Evolutionary conservation across 345 rosid species (phyloP).

Genomic region (Sonneratia alba): DNA sequence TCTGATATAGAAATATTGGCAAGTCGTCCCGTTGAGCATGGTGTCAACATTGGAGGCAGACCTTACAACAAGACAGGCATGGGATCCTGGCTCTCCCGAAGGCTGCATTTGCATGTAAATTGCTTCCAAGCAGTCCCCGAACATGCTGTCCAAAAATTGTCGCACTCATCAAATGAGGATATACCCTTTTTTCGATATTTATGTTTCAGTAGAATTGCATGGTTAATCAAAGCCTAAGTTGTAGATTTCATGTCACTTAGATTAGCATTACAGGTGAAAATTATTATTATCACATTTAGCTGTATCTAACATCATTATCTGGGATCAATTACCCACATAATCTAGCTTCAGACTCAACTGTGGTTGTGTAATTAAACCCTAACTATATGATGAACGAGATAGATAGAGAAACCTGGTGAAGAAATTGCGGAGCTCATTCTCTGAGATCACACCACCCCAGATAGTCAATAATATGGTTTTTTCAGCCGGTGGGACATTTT

Average conservation of each 20-base stretch:
- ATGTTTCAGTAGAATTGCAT: too few relatives aligned
- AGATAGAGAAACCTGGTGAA: constrained; percentile 32
- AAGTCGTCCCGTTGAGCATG: constrained; percentile 24
- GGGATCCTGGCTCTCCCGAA: constrained; percentile 28
- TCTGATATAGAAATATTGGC: constrained; percentile 47
- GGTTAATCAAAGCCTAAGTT: too few relatives aligned
- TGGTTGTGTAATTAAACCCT: not conserved
- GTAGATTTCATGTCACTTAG: too few relatives aligned
- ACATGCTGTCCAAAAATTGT: constrained; percentile 22
- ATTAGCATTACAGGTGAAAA: too few relatives aligned
- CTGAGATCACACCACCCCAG: constrained; percentile 52
- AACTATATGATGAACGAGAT: not conserved
- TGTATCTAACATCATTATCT: not conserved
- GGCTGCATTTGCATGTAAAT: constrained; percentile 36
- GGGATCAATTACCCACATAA: too few relatives aligned
- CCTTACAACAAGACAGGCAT: constrained; percentile 39
- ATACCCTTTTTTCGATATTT: not conserved
- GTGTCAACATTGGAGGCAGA: constrained; percentile 16
- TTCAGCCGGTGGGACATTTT: constrained; percentile 17
- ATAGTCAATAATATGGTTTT: constrained; percentile 67
- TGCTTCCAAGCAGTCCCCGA: constrained; percentile 41
- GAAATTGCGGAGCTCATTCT: constrained; percentile 40
- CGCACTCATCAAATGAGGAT: not conserved
- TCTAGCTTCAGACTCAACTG: too few relatives aligned
- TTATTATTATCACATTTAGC: not conserved